Evolutionary conservation across 306 rosid species (phyloP).

Genomic region (Begonia masoniana): DNA sequence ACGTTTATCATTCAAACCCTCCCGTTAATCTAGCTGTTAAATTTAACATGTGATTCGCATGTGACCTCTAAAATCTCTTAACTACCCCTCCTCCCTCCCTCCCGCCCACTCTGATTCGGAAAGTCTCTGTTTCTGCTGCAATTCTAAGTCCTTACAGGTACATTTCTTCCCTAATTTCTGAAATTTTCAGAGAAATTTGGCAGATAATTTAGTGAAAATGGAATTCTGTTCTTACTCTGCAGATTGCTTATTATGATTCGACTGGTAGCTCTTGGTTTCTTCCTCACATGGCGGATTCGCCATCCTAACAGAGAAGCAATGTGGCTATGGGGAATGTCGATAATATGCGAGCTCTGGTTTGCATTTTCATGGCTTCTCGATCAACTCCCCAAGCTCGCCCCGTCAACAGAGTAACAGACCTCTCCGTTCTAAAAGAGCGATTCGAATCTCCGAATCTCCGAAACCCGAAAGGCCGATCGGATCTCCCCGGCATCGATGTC

Average conservation of each 20-base stretch:
- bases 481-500: slow-evolving; percentile 75
- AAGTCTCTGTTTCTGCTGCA: slow-evolving; percentile 61
- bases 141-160: slow-evolving; percentile 80
- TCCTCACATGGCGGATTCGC: slow-evolving; percentile 71
- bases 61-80: no score
- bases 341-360: slow-evolving; percentile 76
- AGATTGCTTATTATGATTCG: slow-evolving; percentile 57
- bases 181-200: no score
- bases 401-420: slow-evolving; percentile 63
- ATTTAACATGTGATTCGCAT: no score
- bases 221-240: slow-evolving; percentile 5
- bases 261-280: slow-evolving; percentile 54
- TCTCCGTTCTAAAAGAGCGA: slow-evolving; percentile 50
- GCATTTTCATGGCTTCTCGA: slow-evolving; percentile 78
- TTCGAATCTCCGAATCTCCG: slow-evolving; percentile 70
- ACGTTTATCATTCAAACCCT: no score
- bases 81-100: no score
- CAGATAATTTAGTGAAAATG: no score
- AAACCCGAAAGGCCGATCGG: slow-evolving; percentile 73
- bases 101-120: no score
- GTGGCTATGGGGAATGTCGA: slow-evolving; percentile 87
- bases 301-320: slow-evolving; percentile 71
- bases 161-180: background rate
- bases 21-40: no score
- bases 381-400: slow-evolving; percentile 89